These are phyloP conservation scores for Periglandula ipomoeae DNA, from an alignment of 2,329 filamentous ascomycete genomes.

Conservation along the genomic window DNA sequence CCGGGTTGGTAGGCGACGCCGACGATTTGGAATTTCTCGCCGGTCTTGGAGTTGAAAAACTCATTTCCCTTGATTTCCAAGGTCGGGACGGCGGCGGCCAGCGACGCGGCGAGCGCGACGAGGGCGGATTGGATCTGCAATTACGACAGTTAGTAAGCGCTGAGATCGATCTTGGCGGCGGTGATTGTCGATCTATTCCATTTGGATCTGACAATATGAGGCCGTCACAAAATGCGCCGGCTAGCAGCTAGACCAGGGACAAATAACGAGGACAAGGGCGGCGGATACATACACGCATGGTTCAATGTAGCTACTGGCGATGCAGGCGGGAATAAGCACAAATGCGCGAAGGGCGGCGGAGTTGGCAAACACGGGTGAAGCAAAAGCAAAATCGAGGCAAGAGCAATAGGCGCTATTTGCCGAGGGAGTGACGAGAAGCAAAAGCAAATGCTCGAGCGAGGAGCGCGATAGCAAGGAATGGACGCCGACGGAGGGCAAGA, in stretches of 20 bases:
- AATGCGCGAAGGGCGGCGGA: not conserved
- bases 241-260: not conserved
- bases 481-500: conserved; percentile 3
- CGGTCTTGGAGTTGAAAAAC: conserved; percentile 50
- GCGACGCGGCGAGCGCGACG: conserved; percentile 42
- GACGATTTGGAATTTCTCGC: conserved; percentile 55
- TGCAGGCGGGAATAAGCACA: conserved; percentile 2
- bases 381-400: not conserved
- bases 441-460: conserved; percentile 9
- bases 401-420: not conserved
- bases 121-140: conserved; percentile 33
- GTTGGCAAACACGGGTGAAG: not conserved
- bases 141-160: conserved; percentile 5
- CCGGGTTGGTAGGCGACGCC: conserved; percentile 63
- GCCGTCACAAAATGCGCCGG: not conserved
- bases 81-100: conserved; percentile 46
- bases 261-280: not conserved
- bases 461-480: not conserved
- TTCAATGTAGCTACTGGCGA: not conserved
- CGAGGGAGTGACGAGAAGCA: conserved; percentile 15
- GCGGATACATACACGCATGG: conserved; percentile 13
- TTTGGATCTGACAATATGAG: not conserved
- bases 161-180: not conserved
- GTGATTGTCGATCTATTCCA: not conserved
- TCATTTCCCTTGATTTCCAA: conserved; percentile 47